These are phyloP conservation scores for Xylaria sp. DNA, from an alignment of 2,329 filamentous ascomycete genomes.

Conservation along the genomic window DNA sequence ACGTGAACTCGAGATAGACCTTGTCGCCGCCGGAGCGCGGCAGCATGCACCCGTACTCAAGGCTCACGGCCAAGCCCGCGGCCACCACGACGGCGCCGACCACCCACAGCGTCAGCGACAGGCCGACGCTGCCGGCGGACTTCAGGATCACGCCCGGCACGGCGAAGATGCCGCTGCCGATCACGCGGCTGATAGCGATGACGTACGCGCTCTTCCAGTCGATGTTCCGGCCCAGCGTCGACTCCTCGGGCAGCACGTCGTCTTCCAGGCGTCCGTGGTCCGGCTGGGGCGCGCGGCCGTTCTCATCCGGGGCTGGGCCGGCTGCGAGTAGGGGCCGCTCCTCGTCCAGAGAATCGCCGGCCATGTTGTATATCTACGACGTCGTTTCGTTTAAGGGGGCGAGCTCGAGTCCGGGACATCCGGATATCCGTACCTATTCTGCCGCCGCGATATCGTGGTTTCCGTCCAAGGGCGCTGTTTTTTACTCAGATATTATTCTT, in stretches of 20 bases:
- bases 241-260: constrained; percentile 69
- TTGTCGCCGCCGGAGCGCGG: constrained; percentile 76
- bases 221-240: constrained; percentile 67
- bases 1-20: constrained; percentile 77
- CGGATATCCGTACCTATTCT: constrained; percentile 4
- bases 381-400: not conserved
- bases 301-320: constrained; percentile 27
- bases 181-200: constrained; percentile 74
- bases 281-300: constrained; percentile 39
- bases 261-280: constrained; percentile 60
- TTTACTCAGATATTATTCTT: not conserved
- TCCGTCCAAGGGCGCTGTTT: not conserved
- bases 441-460: not conserved
- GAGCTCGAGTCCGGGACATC: constrained; percentile 20
- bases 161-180: constrained; percentile 78
- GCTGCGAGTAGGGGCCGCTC: constrained; percentile 28
- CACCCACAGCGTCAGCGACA: constrained; percentile 72
- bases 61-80: constrained; percentile 68
- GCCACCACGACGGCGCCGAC: constrained; percentile 70
- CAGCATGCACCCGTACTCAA: constrained; percentile 78
- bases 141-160: constrained; percentile 75
- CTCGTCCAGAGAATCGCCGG: constrained; percentile 16
- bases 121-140: constrained; percentile 72
- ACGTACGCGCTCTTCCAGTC: constrained; percentile 73
- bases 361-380: constrained; percentile 23